Percentiles rank a stretch among this genome's conserved stretches.
Conservation (phyloP, 2,329 filamentous ascomycete genomes). For the Paradendryphiella salina region DNA sequence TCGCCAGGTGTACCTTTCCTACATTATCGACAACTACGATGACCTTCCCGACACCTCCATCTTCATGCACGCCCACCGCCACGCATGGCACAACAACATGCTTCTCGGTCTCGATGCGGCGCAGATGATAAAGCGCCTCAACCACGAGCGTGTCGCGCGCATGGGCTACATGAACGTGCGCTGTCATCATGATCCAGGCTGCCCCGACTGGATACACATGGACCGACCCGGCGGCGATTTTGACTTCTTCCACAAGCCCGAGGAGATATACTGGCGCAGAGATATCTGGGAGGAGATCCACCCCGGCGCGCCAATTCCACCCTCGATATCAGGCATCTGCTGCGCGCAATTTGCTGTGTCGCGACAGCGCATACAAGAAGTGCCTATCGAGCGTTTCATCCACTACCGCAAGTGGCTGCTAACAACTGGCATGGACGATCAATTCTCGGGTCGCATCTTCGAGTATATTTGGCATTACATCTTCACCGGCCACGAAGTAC, state of each 20-base stretch:
- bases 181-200: slow-evolving; percentile 62
- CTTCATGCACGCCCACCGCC: slow-evolving; percentile 61
- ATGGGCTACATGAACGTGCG: slow-evolving; percentile 64
- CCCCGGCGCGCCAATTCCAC: slow-evolving; percentile 46
- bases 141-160: slow-evolving; percentile 55
- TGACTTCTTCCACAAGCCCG: slow-evolving; percentile 47
- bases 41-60: slow-evolving; percentile 61
- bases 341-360: slow-evolving; percentile 62
- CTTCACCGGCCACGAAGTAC: slow-evolving; percentile 46
- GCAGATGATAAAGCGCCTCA: slow-evolving; percentile 57
- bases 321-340: slow-evolving; percentile 52
- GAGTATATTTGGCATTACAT: slow-evolving; percentile 50
- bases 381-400: slow-evolving; percentile 56
- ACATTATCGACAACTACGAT: slow-evolving; percentile 66
- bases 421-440: slow-evolving; percentile 43
- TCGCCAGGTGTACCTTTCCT: slow-evolving; percentile 58
- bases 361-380: slow-evolving; percentile 53
- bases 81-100: slow-evolving; percentile 64
- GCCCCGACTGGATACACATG: slow-evolving; percentile 61
- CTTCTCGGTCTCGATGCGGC: slow-evolving; percentile 56
- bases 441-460: slow-evolving; percentile 46
- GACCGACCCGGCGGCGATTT: slow-evolving; percentile 47
- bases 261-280: slow-evolving; percentile 44
- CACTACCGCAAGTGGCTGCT: slow-evolving; percentile 59
- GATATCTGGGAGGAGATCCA: slow-evolving; percentile 49